A percentile compares a stretch with the other conserved stretches of the same genome.
Evolutionary conservation across 257 asterid genomes (phyloP).

Genomic region (Ligustrum vulgare): DNA sequence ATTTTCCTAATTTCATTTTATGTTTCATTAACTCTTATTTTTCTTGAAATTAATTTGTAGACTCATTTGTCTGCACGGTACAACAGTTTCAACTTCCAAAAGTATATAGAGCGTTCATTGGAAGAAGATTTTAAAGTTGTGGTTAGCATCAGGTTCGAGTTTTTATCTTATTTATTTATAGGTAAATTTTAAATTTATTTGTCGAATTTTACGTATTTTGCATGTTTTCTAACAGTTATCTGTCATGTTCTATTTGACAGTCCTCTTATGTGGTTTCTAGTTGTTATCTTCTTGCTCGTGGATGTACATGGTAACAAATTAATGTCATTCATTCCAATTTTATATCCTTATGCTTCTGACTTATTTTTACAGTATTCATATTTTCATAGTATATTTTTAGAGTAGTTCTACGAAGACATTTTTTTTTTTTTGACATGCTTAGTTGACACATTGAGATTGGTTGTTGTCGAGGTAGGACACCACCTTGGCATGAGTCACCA

Average conservation of each 20-base stretch:
- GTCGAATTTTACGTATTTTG: neutral
- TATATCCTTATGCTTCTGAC: too few relatives aligned
- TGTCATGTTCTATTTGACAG: constrained; percentile 21
- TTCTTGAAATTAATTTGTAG: constrained; percentile 6
- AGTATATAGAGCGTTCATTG: constrained; percentile 26
- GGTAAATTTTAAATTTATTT: too few relatives aligned
- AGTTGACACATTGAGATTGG: too few relatives aligned
- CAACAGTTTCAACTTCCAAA: constrained; percentile 27
- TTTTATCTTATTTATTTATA: neutral
- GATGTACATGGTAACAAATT: constrained; percentile 33
- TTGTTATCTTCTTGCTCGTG: constrained; percentile 42
- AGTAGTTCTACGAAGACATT: too few relatives aligned
- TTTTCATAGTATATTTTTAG: too few relatives aligned
- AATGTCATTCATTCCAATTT: too few relatives aligned
- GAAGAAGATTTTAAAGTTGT: constrained; percentile 32
- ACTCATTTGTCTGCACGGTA: constrained; percentile 26
- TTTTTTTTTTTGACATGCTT: too few relatives aligned
- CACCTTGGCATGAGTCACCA: too few relatives aligned
- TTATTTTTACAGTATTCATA: too few relatives aligned
- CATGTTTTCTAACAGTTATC: neutral
- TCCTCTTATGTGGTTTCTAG: constrained; percentile 45
- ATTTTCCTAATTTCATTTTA: neutral
- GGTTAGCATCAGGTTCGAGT: constrained; percentile 29
- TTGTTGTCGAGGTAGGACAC: too few relatives aligned
- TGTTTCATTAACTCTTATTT: too few relatives aligned